Evolutionary conservation across 1,284 basidiomycete genomes (phyloP), one percentile per base, ranked within the genome.

Genomic region (Cystodermella granulosa): DNA sequence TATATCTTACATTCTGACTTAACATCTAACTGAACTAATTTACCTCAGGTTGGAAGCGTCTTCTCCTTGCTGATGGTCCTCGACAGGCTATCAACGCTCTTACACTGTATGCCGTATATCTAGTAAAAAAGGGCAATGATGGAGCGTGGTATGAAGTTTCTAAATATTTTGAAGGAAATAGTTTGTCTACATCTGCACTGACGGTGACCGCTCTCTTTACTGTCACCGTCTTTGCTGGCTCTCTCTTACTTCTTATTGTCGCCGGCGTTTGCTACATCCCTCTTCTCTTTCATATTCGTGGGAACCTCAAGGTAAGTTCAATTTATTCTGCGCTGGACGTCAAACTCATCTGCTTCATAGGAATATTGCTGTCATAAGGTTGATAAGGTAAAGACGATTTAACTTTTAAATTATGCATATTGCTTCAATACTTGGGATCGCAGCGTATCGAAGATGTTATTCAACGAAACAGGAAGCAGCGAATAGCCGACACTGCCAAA

Each of bases 291-390:
- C 91, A 96, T 66, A 98, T 98, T 58, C 90, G 91, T 62, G 93
- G 93, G 26, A 97, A 97, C 67, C 71, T 97, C 45, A 95, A 95
- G 81, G 87, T 84, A 51, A 51, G 65, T 47, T 18, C 39, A 24
- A 24, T 21, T 18, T 6, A 24, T 20, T 31, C 23, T 16, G 24
- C 43, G 39, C 42, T 43, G 34, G 45, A 42, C 21, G 39, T 34
- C 23, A 18, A n/a, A 23, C 26, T 40, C 48, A 34, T 49, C 40
- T 38, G 22, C 34, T 39, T 35, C 54, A 26, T 63, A 94, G 83
- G 95, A 98, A 77, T 98, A 96, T 69, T 92, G 91, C 66, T 98
- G 94, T 68, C 91, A 98, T 74, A 97, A 98, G 72, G 91, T 97
- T 46, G 95, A 98, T 73, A 97, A 96, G 81, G 87, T 88, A 60